Evolutionary conservation across 768 basidiomycete species (phyloP).

Genomic region (Lactifluus piperatus): DNA sequence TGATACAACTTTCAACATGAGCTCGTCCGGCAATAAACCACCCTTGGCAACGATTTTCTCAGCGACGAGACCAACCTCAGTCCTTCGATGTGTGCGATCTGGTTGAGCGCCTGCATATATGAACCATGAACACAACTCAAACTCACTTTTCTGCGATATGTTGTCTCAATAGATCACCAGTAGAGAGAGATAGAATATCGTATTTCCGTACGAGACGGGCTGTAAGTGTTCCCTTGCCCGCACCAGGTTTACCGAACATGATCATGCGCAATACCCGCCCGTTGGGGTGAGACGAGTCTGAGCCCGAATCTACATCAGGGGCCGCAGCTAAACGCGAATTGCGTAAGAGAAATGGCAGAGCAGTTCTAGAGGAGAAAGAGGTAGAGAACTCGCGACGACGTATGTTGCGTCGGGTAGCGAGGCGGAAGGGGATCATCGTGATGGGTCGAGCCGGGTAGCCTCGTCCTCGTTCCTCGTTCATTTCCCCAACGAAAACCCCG

Average conservation of each 20-base stretch:
- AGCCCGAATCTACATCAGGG: slow-evolving; percentile 5
- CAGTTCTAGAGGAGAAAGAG: slow-evolving; percentile 30
- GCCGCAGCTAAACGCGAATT: slow-evolving; percentile 13
- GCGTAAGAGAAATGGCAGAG: slow-evolving; percentile 38
- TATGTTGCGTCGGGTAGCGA: slow-evolving; percentile 17
- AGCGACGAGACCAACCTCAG: slow-evolving; percentile 63
- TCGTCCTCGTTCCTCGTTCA: neutral
- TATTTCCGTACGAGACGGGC: slow-evolving; percentile 71
- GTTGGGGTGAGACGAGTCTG: slow-evolving; percentile 15
- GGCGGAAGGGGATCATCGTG: slow-evolving; percentile 14
- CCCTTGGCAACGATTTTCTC: slow-evolving; percentile 75
- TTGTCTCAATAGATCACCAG: slow-evolving; percentile 78
- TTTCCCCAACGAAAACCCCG: neutral
- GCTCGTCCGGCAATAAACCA: slow-evolving; percentile 65
- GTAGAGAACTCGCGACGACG: slow-evolving; percentile 25
- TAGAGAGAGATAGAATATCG: slow-evolving; percentile 67
- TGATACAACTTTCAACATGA: slow-evolving; percentile 71
- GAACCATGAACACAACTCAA: neutral
- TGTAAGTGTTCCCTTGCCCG: slow-evolving; percentile 80
- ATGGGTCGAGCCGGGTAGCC: neutral
- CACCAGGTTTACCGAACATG: slow-evolving; percentile 76
- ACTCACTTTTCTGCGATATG: slow-evolving; percentile 64
- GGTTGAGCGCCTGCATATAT: neutral
- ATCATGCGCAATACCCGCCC: slow-evolving; percentile 47
- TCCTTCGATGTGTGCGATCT: slow-evolving; percentile 31